Evolutionary conservation across 208 protist species (phyloP), one percentile per base, ranked within the genome.

Genomic region (Crithidia mellificae): DNA sequence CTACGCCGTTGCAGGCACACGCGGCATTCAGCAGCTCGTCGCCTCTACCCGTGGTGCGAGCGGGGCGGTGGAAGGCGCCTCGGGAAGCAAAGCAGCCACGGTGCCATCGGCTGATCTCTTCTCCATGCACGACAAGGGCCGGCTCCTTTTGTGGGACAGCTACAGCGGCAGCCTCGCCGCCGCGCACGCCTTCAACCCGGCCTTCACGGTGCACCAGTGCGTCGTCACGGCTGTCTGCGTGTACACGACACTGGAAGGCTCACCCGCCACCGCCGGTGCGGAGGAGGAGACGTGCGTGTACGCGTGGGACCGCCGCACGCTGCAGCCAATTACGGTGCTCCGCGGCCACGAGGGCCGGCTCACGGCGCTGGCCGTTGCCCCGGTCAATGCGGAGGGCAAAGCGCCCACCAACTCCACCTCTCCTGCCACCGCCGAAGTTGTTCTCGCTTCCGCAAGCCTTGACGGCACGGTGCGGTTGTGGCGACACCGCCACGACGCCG

Each of bases 381-480:
- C 81, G 54, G 58, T 74, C 30, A 64, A 75, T 30, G 63, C 67
- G 39, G 77, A 83, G 12, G 63, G 68, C 27, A 5, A 22, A 4
- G n/a, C 15, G 46, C 68, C n/a, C n/a, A n/a, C n/a, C n/a, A 19
- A 7, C 47, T 24, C 24, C 8, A 4, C 14, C 7, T 2, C 36
- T 41, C 36, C 12, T 41, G n/a, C n/a, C n/a, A n/a, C n/a, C n/a
- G n/a, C 36, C 58, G 30, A 30, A 8, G 58, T 43, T 15, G 32
- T 85, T 0, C 9, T 97, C 22, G 91, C 81, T 3, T 93, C 92
- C 19, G 83, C 85, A 19, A 80, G 82, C 20, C 59, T 89, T 2
- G 91, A 98, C 50, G 57, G 76, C 15, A 66, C 58, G 5, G 58
- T 97, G 17, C 63, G 80, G 24, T 43, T 94, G 17, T 97, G 92